Percentiles rank a stretch among this genome's conserved stretches.
phyloP scores from a whole-genome alignment of 306 rosid species.

The Cicer pinnatifidum region DNA sequence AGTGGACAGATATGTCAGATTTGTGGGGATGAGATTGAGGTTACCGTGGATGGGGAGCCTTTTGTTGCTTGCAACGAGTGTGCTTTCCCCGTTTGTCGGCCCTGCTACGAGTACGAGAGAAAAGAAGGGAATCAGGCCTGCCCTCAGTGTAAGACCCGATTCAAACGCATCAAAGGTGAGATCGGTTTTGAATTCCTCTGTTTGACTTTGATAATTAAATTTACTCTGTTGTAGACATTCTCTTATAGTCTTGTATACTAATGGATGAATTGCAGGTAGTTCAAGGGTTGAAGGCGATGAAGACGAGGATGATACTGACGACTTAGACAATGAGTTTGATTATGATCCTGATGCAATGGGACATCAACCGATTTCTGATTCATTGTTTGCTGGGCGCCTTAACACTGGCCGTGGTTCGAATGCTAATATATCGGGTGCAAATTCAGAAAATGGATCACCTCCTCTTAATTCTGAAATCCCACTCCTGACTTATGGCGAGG shows the following conservation, averaged over 20 bases:
- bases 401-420: slow-evolving; percentile 61
- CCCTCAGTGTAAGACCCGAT: slow-evolving; percentile 92
- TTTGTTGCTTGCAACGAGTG: slow-evolving; percentile 96
- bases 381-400: slow-evolving; percentile 52
- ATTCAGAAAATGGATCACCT: slow-evolving; percentile 62
- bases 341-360: slow-evolving; percentile 63
- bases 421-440: slow-evolving; percentile 54
- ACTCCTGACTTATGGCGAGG: slow-evolving; percentile 88
- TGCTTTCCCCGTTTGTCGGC: slow-evolving; percentile 91
- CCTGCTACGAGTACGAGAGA: slow-evolving; percentile 86
- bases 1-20: slow-evolving; percentile 89
- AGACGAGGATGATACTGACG: slow-evolving; percentile 92
- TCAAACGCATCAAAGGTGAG: slow-evolving; percentile 87
- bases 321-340: slow-evolving; percentile 87
- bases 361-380: slow-evolving; percentile 51
- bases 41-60: slow-evolving; percentile 82
- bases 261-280: slow-evolving; percentile 64
- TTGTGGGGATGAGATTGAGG: slow-evolving; percentile 80
- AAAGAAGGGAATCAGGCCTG: slow-evolving; percentile 88
- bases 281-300: slow-evolving; percentile 96
- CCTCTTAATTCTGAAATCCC: slow-evolving; percentile 80
- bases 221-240: not conserved
- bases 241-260: slow-evolving; percentile 5
- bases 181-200: slow-evolving; percentile 10
- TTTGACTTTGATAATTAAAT: slow-evolving; percentile 29